Conservation (phyloP, 805 yeast genomes). For the Candida quercuum region DNA sequence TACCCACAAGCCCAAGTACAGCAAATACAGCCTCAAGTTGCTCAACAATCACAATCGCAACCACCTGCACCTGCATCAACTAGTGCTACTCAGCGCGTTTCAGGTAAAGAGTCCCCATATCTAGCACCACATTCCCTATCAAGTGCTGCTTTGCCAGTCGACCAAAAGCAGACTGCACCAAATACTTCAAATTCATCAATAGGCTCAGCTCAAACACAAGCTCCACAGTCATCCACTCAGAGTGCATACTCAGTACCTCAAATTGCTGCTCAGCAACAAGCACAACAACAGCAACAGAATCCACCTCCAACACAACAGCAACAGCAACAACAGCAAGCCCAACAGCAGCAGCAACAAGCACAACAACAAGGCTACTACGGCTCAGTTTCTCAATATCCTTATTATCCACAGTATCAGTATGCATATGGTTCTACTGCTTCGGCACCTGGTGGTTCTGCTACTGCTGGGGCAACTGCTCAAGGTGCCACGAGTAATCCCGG, state of each 20-base stretch:
- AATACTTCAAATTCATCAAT: conserved; percentile 4
- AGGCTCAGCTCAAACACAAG: conserved; percentile 5
- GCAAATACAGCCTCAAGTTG: too few relatives aligned
- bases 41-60: conserved; percentile 6
- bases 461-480: conserved; percentile 1
- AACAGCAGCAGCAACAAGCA: background rate
- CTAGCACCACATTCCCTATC: conserved; percentile 20
- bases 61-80: conserved; percentile 8
- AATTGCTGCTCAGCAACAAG: background rate
- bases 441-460: conserved; percentile 5
- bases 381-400: conserved; percentile 8
- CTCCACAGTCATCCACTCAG: too few relatives aligned
- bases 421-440: conserved; percentile 7
- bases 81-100: background rate
- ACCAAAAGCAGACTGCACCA: conserved; percentile 6
- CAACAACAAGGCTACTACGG: background rate
- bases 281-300: background rate
- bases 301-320: too few relatives aligned
- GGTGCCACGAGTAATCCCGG: background rate
- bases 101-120: conserved; percentile 17
- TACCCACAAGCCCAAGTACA: conserved; percentile 12
- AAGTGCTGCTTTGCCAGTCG: conserved; percentile 10
- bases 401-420: conserved; percentile 9
- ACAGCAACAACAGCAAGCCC: background rate
- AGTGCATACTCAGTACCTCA: conserved; percentile 3